A percentile compares a stretch with the other conserved stretches of the same genome.
Evolutionary conservation across 805 yeast species (phyloP).

Genomic region (Cephaloascus fragrans): DNA sequence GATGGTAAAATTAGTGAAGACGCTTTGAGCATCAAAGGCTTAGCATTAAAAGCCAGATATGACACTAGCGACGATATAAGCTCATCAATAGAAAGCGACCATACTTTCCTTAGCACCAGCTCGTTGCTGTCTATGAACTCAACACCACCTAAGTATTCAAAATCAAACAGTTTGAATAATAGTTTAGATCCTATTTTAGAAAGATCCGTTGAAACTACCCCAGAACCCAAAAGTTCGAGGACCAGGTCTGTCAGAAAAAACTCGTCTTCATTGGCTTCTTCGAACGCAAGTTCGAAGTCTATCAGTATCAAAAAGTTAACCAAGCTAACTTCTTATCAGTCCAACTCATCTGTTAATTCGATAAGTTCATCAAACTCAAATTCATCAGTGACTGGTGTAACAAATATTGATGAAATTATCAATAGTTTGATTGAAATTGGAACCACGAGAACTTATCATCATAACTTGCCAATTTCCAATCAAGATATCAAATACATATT

Average conservation of each 20-base stretch:
- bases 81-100: conserved; percentile 33
- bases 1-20: neutral
- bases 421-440: conserved; percentile 49
- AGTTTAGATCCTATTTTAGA: conserved; percentile 22
- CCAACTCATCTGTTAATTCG: conserved; percentile 7
- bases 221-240: conserved; percentile 7
- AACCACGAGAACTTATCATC: conserved; percentile 26
- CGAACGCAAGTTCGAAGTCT: neutral
- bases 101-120: conserved; percentile 18
- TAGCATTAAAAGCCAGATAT: neutral
- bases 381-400: conserved; percentile 6
- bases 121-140: conserved; percentile 17
- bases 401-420: conserved; percentile 55
- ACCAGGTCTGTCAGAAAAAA: neutral
- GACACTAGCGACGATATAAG: conserved; percentile 10
- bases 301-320: neutral
- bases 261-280: neutral
- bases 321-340: neutral
- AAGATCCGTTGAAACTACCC: conserved; percentile 18
- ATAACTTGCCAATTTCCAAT: conserved; percentile 39
- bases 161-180: conserved; percentile 6
- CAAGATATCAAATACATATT: conserved; percentile 50
- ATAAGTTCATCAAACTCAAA: conserved; percentile 11
- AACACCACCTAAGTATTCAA: conserved; percentile 6
- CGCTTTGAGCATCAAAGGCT: neutral